Conservation (phyloP, 2,329 filamentous ascomycete genomes). For the Geosmithia morbida region DNA sequence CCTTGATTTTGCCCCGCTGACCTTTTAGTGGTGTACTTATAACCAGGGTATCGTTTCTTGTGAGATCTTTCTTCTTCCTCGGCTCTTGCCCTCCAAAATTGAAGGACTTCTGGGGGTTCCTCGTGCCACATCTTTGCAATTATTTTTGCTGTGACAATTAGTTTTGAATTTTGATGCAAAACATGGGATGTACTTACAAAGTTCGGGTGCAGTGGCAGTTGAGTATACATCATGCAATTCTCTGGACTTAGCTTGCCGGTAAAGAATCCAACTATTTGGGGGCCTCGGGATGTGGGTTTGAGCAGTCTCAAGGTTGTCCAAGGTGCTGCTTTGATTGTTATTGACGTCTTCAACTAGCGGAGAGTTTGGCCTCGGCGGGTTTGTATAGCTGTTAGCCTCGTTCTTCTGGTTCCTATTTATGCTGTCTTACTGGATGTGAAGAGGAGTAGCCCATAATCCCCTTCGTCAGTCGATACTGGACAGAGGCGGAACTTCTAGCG, state of each 20-base stretch:
- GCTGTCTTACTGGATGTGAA: slow-evolving; percentile 8
- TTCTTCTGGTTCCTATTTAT: background rate
- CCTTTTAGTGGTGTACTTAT: slow-evolving; percentile 9
- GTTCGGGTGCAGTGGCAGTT: slow-evolving; percentile 11
- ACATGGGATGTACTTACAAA: slow-evolving; percentile 12
- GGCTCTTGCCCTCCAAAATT: slow-evolving; percentile 8
- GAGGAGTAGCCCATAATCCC: slow-evolving; percentile 6
- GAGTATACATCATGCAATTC: slow-evolving; percentile 9
- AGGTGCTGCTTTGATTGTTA: background rate
- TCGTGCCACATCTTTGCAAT: slow-evolving; percentile 13
- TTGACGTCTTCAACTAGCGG: background rate
- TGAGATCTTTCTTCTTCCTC: slow-evolving; percentile 12
- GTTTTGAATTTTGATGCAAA: no score
- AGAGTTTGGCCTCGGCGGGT: background rate
- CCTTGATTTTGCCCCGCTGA: background rate
- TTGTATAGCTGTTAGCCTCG: background rate
- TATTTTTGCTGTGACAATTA: slow-evolving; percentile 9
- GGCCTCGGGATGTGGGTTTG: background rate
- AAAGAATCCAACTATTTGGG: slow-evolving; percentile 19
- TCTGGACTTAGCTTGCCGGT: slow-evolving; percentile 12
- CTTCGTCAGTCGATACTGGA: slow-evolving; percentile 6
- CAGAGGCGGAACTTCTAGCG: slow-evolving; percentile 12
- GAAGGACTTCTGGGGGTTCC: slow-evolving; percentile 9
- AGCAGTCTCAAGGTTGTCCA: background rate
- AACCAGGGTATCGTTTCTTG: slow-evolving; percentile 11